Evolutionary conservation across 2,329 filamentous ascomycete genomes (phyloP).

Genomic region (Ceratocystis colombiana): DNA sequence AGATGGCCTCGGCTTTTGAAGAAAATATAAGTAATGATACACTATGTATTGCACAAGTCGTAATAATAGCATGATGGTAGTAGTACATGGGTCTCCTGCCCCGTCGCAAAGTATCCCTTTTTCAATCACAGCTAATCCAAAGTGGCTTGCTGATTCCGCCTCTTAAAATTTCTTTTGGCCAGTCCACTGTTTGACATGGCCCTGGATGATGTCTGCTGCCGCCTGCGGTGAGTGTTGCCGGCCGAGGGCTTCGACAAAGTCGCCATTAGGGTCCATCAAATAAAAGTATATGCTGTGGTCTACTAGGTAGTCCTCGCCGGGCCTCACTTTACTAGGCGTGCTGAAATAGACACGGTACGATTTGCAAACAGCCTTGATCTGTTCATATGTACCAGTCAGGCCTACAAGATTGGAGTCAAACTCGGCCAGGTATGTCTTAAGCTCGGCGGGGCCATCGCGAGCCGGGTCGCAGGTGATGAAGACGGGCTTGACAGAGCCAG

Average conservation of each 20-base stretch:
- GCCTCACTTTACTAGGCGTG: conserved; percentile 78
- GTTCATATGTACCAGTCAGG: conserved; percentile 83
- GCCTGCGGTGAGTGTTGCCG: conserved; percentile 85
- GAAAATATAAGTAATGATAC: conserved; percentile 18
- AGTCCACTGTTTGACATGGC: conserved; percentile 64
- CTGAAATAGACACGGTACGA: conserved; percentile 95
- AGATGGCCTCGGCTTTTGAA: too few relatives aligned
- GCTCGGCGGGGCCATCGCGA: conserved; percentile 73
- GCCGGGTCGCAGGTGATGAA: conserved; percentile 96
- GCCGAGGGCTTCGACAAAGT: conserved; percentile 95
- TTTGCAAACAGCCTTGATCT: conserved; percentile 91
- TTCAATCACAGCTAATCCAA: neutral
- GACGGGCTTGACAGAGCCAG: conserved; percentile 56
- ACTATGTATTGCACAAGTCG: conserved; percentile 14
- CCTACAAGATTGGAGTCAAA: conserved; percentile 83
- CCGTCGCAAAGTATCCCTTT: neutral
- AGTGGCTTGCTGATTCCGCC: conserved; percentile 12
- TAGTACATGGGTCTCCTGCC: conserved; percentile 16
- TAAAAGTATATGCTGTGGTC: conserved; percentile 99
- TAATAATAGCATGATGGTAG: conserved; percentile 11
- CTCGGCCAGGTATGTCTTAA: conserved; percentile 78
- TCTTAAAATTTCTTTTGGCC: conserved; percentile 29
- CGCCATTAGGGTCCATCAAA: conserved; percentile 94
- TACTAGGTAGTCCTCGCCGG: conserved; percentile 91
- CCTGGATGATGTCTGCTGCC: conserved; percentile 70